Percentiles rank a stretch among this genome's conserved stretches.
These are phyloP conservation scores for Eutrema heterophyllum DNA, from an alignment of 345 rosid species.

Conservation along the genomic window DNA sequence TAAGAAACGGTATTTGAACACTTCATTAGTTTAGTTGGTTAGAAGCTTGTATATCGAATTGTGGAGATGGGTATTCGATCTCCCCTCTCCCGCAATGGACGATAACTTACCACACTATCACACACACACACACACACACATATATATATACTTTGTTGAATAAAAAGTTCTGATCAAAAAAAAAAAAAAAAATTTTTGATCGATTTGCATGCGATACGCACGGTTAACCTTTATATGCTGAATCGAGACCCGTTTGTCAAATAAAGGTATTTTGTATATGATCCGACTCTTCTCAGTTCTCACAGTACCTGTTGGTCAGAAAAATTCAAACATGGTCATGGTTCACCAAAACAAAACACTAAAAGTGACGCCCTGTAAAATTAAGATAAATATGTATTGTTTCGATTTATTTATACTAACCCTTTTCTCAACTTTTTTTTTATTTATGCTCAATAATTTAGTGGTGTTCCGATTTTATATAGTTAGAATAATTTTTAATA, in stretches of 20 bases:
- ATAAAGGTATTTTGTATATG: background rate
- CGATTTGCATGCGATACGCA: background rate
- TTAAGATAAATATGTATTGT: background rate
- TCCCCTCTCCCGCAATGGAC: background rate
- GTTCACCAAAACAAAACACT: no score
- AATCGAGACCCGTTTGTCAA: background rate
- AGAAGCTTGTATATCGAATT: background rate
- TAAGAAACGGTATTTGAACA: background rate
- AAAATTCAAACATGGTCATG: no score
- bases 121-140: no score
- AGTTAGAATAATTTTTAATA: no score
- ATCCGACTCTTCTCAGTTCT: no score
- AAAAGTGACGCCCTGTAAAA: no score
- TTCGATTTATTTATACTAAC: background rate
- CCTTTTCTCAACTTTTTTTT: no score
- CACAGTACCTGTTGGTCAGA: no score
- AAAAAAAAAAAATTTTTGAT: no score
- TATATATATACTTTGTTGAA: no score
- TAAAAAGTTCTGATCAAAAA: no score
- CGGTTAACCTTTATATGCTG: background rate
- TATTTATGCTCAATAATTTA: background rate
- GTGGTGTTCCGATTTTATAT: background rate
- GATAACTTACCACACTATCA: background rate
- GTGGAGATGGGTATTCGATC: background rate
- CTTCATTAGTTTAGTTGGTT: background rate